Conservation (phyloP, 2,329 filamentous ascomycete species). For the Fusarium avenaceum region DNA sequence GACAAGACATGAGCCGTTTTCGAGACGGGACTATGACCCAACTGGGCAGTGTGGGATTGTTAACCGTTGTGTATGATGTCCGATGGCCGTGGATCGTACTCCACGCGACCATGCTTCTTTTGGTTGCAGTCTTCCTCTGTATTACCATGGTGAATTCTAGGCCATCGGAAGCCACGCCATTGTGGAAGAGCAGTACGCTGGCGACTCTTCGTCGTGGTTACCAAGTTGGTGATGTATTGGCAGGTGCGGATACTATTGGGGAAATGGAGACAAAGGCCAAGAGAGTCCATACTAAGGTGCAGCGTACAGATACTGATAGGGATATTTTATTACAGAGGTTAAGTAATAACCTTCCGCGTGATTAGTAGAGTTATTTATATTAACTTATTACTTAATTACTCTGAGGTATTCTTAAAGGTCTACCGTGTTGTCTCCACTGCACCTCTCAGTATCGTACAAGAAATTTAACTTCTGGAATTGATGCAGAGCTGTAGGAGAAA, state of each 20-base stretch:
- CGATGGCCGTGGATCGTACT: conserved; percentile 20
- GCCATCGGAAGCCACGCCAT: not conserved
- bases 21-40: conserved; percentile 4
- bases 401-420: not conserved
- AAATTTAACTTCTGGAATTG: too few species aligned
- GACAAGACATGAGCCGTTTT: conserved; percentile 13
- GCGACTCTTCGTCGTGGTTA: conserved; percentile 17
- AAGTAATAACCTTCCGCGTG: not conserved
- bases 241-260: conserved; percentile 7
- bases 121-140: conserved; percentile 2
- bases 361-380: not conserved
- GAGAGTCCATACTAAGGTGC: conserved; percentile 1
- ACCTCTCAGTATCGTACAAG: not conserved
- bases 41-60: conserved; percentile 9
- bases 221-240: conserved; percentile 9
- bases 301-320: not conserved
- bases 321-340: not conserved
- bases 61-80: conserved; percentile 8
- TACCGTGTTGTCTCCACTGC: not conserved
- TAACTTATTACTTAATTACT: not conserved
- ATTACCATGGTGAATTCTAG: conserved; percentile 6
- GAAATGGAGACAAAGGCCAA: conserved; percentile 14
- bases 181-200: conserved; percentile 11
- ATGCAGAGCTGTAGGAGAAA: too few species aligned
- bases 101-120: conserved; percentile 6